Evolutionary conservation across 768 basidiomycete species (phyloP), one percentile per base, ranked within the genome.

Genomic region (Suillus tomentosus): DNA sequence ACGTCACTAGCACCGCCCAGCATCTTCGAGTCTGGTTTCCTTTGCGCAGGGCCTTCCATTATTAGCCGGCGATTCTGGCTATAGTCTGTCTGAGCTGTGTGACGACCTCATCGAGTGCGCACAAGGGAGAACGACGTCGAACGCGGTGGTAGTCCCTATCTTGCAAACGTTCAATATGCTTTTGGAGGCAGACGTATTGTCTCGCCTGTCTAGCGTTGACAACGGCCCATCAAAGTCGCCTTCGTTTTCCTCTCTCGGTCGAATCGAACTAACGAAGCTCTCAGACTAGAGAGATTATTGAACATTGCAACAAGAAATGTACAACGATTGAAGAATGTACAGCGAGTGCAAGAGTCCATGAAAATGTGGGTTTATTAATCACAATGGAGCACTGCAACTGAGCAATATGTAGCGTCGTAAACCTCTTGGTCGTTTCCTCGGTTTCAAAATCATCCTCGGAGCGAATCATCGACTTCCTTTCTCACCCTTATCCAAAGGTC

Each of bases 401-500:
- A 42, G 53, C 61, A 54, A 39, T 27, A 51, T 43, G 8, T 70
- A 96, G 95, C 57, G 81, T 87, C 31, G 82, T 89, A 57, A 85
- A 89, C 67, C 78, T 93, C 64, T 77, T 95, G 57, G 76, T 81
- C 13, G 76, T 90, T 64, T 74, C 82, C 24, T 69, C 77, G 65
- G 63, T 85, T 79, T 64, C 74, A 70, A 73, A 75, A 51, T 74
- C 76, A 24, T 83, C 79, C 66, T 77, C 86, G 17, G 69, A 77
- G 10, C 76, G 73, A 54, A 72, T 97, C 5, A 70, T 72, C 3
- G 73, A 81, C 24, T 95, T 95, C 76, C 82, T 99, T 60, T 77
- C 79, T 2, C 95, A 98, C 75, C 80, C 83, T 60, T 94, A 90
- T 76, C 94, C 95, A 48, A 87, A 83, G 77, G 95, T 95, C 71